phyloP scores from a whole-genome alignment of 768 basidiomycete genomes.

The Rhodotorula sphaerocarpa region DNA sequence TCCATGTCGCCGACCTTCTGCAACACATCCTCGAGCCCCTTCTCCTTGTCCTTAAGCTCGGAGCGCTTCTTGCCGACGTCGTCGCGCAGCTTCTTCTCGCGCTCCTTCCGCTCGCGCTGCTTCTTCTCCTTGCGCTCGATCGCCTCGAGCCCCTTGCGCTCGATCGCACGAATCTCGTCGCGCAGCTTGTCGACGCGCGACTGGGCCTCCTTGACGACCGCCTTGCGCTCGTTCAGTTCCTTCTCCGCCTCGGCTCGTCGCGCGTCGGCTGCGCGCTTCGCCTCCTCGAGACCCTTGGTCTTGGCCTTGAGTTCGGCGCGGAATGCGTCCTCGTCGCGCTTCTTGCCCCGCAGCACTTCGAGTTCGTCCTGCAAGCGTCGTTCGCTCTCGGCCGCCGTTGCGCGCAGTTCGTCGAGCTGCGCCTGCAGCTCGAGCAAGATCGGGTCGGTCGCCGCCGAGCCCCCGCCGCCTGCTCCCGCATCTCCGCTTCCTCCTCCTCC shows the following conservation, averaged over 20 bases:
- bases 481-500: conserved; percentile 1
- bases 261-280: conserved; percentile 71
- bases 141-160: conserved; percentile 36
- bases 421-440: conserved; percentile 60
- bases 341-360: conserved; percentile 61
- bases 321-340: conserved; percentile 72
- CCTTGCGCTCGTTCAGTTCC: conserved; percentile 55
- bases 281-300: conserved; percentile 77
- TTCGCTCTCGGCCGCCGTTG: conserved; percentile 55
- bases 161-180: conserved; percentile 47
- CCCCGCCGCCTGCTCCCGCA: background rate
- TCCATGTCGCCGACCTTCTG: conserved; percentile 30
- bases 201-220: conserved; percentile 47
- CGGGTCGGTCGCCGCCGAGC: conserved; percentile 10
- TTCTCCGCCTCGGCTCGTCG: conserved; percentile 78
- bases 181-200: conserved; percentile 40
- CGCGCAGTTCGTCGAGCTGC: conserved; percentile 60
- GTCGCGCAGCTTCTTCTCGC: conserved; percentile 55
- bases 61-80: conserved; percentile 55
- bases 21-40: conserved; percentile 48
- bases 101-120: conserved; percentile 49
- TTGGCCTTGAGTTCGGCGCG: conserved; percentile 71
- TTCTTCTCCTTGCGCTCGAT: conserved; percentile 38
- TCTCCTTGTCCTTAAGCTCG: conserved; percentile 50
- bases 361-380: conserved; percentile 63